These are phyloP conservation scores for Cyclospora cayetanensis DNA, from an alignment of 169 alveolate species.

Conservation along the genomic window DNA sequence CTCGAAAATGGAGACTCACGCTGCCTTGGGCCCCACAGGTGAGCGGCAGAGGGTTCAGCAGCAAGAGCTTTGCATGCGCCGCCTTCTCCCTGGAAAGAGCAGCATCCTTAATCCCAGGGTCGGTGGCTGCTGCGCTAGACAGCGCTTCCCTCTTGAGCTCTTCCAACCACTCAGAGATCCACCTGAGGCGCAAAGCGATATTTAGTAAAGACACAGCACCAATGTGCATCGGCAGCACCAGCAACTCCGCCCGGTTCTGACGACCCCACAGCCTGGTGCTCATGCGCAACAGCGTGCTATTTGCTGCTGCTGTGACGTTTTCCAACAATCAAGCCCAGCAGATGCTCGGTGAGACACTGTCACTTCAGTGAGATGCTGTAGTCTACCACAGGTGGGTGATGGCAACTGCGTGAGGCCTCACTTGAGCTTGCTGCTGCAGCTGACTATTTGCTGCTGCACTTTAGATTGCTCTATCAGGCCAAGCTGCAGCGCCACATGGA, in stretches of 20 bases:
- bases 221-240: not conserved
- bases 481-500: conserved; percentile 3
- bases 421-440: not conserved
- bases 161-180: not conserved
- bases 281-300: not conserved
- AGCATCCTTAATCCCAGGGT: not conserved
- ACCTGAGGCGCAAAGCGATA: not conserved
- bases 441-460: not conserved
- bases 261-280: not conserved
- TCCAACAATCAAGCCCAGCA: no score
- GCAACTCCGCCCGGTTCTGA: not conserved
- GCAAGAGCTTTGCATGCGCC: not conserved
- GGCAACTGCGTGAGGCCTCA: not conserved
- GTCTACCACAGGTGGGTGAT: not conserved
- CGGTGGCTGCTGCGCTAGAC: conserved; percentile 5
- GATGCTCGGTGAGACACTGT: no score
- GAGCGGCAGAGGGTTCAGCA: conserved; percentile 2
- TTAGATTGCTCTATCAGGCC: not conserved
- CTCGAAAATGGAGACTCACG: not conserved
- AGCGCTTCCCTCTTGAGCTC: not conserved
- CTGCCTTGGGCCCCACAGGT: not conserved
- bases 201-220: not conserved
- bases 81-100: not conserved
- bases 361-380: not conserved
- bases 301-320: not conserved